phyloP scores from a whole-genome alignment of 768 basidiomycete genomes.

The Epithele typhae region DNA sequence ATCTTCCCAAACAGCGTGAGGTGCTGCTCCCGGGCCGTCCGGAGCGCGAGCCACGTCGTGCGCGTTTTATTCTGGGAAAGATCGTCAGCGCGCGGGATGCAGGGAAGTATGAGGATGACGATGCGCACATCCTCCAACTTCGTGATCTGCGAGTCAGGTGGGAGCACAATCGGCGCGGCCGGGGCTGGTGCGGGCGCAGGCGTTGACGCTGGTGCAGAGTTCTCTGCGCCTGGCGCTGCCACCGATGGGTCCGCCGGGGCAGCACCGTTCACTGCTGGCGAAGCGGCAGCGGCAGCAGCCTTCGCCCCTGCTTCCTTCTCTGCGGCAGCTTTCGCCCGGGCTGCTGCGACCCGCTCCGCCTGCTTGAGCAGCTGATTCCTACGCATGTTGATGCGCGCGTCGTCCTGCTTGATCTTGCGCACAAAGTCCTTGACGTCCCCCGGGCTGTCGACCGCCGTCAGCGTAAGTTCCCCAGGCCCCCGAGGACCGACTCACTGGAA shows the following conservation, averaged over 20 bases:
- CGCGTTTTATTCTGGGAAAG: constrained; percentile 63
- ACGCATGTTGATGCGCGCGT: constrained; percentile 53
- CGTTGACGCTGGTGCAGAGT: constrained; percentile 25
- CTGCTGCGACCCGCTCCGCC: constrained; percentile 34
- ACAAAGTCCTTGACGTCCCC: constrained; percentile 74
- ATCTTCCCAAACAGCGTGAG: constrained; percentile 80
- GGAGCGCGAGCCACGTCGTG: constrained; percentile 78
- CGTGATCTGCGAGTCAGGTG: constrained; percentile 44
- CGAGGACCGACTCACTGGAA: constrained; percentile 48
- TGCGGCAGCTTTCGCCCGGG: constrained; percentile 38
- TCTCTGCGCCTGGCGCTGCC: constrained; percentile 7
- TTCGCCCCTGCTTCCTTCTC: too few species aligned
- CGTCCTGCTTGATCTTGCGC: constrained; percentile 65
- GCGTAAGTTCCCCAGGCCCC: too few species aligned
- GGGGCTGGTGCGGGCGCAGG: constrained; percentile 11
- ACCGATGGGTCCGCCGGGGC: constrained; percentile 25
- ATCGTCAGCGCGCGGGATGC: too few species aligned
- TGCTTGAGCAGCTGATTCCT: constrained; percentile 36
- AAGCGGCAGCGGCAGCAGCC: not conserved
- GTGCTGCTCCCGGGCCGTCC: constrained; percentile 68
- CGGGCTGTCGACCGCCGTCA: constrained; percentile 49
- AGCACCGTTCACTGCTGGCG: constrained; percentile 5
- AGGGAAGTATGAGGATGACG: constrained; percentile 6
- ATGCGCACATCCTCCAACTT: constrained; percentile 58
- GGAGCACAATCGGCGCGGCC: constrained; percentile 17